A percentile compares a stretch with the other conserved stretches of the same genome.
Evolutionary conservation across 2,329 filamentous ascomycete species (phyloP).

Genomic region (Alternaria sp.): DNA sequence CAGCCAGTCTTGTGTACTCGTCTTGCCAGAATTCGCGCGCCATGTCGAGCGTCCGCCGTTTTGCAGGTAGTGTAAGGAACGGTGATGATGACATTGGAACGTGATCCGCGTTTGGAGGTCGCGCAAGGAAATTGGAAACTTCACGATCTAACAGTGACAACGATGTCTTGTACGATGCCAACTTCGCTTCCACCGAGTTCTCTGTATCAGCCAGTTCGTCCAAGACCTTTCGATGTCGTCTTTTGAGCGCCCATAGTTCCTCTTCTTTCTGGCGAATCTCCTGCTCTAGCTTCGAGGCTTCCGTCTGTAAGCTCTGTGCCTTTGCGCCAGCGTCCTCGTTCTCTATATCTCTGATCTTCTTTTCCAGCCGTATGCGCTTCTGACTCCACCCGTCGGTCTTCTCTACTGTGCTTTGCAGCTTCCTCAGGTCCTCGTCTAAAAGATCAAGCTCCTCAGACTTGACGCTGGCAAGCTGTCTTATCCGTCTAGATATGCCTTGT

Average conservation of each 20-base stretch:
- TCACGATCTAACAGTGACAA: constrained; percentile 72
- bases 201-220: constrained; percentile 69
- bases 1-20: constrained; percentile 66
- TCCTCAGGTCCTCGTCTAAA: constrained; percentile 65
- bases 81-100: constrained; percentile 48
- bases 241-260: constrained; percentile 68
- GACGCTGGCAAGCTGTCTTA: constrained; percentile 70
- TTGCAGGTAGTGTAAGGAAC: constrained; percentile 69
- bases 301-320: constrained; percentile 59
- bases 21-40: constrained; percentile 75
- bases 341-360: constrained; percentile 65
- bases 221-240: constrained; percentile 66
- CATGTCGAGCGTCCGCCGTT: constrained; percentile 74
- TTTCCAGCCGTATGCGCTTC: constrained; percentile 64
- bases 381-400: constrained; percentile 67
- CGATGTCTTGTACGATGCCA: constrained; percentile 75
- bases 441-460: constrained; percentile 74
- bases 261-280: constrained; percentile 74
- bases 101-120: constrained; percentile 58
- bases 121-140: constrained; percentile 66
- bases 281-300: constrained; percentile 63
- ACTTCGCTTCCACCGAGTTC: constrained; percentile 73
- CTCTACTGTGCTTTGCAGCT: constrained; percentile 66
- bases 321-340: constrained; percentile 66
- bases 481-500: constrained; percentile 69